phyloP scores from a whole-genome alignment of 441 rosid species.

The Brassica balearica region DNA sequence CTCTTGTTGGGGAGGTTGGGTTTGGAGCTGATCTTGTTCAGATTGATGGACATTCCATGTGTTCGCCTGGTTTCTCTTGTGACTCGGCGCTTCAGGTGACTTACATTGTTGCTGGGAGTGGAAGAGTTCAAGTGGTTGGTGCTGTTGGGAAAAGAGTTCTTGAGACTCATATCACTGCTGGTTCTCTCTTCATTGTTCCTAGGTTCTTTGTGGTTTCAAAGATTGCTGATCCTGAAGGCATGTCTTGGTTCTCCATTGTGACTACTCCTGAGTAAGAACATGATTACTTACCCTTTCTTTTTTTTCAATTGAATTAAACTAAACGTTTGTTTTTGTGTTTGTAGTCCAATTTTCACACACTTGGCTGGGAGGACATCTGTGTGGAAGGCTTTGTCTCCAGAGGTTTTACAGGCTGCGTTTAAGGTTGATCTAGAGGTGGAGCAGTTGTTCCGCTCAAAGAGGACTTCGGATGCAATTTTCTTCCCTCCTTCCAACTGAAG shows the following conservation, averaged over 20 bases:
- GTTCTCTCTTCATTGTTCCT: neutral
- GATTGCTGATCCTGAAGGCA: constrained; percentile 7
- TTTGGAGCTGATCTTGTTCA: constrained; percentile 10
- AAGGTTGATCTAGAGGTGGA: too few species aligned
- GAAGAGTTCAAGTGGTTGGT: constrained; percentile 82
- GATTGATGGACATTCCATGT: constrained; percentile 7
- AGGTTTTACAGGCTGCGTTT: too few species aligned
- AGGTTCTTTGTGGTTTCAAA: constrained; percentile 16
- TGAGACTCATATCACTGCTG: constrained; percentile 2
- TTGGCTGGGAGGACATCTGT: too few species aligned
- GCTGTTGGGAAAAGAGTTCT: constrained; percentile 67
- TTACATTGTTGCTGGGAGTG: constrained; percentile 74
- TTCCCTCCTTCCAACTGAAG: too few species aligned
- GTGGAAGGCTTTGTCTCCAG: too few species aligned
- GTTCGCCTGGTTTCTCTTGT: constrained; percentile 88
- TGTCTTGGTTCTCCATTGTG: constrained; percentile 14
- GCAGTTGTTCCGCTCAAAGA: too few species aligned
- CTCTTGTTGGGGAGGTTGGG: constrained; percentile 52
- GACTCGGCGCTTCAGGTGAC: constrained; percentile 92
- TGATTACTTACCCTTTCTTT: neutral
- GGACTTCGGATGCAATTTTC: too few species aligned
- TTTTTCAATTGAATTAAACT: too few species aligned
- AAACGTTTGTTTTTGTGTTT: too few species aligned
- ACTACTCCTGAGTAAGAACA: neutral
- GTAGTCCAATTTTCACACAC: too few species aligned